These are phyloP conservation scores for Rhododendron ovatum DNA, from an alignment of 148 eudicot species.

Conservation along the genomic window DNA sequence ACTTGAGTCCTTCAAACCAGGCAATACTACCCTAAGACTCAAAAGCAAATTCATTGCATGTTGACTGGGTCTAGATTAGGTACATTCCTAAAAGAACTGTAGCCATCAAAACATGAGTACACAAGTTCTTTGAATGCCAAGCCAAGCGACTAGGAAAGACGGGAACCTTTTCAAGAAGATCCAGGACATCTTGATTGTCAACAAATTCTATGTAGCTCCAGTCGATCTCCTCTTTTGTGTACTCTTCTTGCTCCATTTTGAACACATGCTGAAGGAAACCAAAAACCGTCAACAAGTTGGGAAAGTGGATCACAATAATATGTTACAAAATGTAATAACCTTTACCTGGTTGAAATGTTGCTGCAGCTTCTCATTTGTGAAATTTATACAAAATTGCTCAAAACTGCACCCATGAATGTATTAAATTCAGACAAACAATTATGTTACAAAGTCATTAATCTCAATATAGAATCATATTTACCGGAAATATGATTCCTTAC, in stretches of 20 bases:
- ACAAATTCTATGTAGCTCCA: constrained; percentile 99
- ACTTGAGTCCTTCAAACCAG: neutral
- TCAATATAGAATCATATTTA: neutral
- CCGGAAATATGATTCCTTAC: constrained; percentile 32
- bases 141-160: neutral
- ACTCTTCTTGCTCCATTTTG: constrained; percentile 98
- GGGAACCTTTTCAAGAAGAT: constrained; percentile 92
- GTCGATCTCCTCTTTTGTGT: constrained; percentile 78
- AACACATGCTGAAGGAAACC: constrained; percentile 79
- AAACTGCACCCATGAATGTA: constrained; percentile 49
- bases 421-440: constrained; percentile 9
- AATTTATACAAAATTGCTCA: constrained; percentile 99
- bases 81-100: neutral
- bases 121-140: neutral
- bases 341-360: constrained; percentile 98
- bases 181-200: constrained; percentile 96
- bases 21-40: constrained; percentile 5
- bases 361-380: constrained; percentile 95
- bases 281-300: constrained; percentile 3
- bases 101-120: neutral
- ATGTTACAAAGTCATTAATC: neutral
- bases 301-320: neutral
- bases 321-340: neutral
- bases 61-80: neutral
- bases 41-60: neutral